A percentile compares a stretch with the other conserved stretches of the same genome.
Conservation (phyloP, 2,329 filamentous ascomycete genomes). For the Dothideomycetes sp. region DNA sequence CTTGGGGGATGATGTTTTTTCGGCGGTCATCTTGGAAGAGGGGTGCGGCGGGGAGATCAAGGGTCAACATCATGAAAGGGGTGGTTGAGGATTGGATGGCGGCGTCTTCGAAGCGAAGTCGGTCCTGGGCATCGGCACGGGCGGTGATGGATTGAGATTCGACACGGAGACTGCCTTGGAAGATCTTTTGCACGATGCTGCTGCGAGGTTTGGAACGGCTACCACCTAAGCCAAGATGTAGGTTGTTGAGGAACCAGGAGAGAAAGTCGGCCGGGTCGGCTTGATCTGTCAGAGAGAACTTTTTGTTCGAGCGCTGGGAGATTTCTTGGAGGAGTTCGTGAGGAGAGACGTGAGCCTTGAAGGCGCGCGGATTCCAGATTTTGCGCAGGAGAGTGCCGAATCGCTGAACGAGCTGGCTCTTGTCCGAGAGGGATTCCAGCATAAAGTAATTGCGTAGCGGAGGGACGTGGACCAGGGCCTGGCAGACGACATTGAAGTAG, state of each 20-base stretch:
- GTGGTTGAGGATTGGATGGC: constrained; percentile 68
- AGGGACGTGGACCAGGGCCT: constrained; percentile 80
- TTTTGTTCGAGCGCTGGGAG: constrained; percentile 79
- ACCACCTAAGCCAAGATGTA: constrained; percentile 84
- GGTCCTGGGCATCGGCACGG: constrained; percentile 76
- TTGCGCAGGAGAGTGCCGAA: constrained; percentile 88
- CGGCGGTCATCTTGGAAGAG: constrained; percentile 93
- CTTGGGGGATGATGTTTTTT: constrained; percentile 91
- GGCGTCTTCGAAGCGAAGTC: constrained; percentile 86
- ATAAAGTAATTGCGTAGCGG: constrained; percentile 89
- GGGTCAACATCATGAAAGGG: constrained; percentile 82
- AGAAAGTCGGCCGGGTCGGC: constrained; percentile 95
- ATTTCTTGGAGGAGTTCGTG: constrained; percentile 96
- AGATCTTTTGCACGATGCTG: constrained; percentile 83
- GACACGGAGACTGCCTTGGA: constrained; percentile 85
- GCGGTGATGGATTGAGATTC: constrained; percentile 92
- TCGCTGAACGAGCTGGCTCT: constrained; percentile 75
- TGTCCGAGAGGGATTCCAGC: constrained; percentile 66
- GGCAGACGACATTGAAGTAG: constrained; percentile 91
- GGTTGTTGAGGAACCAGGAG: constrained; percentile 93
- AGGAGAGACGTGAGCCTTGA: constrained; percentile 92
- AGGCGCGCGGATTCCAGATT: constrained; percentile 94
- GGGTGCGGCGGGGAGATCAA: constrained; percentile 84
- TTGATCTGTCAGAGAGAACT: constrained; percentile 81
- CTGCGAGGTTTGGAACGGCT: constrained; percentile 76